These are phyloP conservation scores for Eutypella sp. DNA, from an alignment of 2,329 filamentous ascomycete genomes.

Conservation along the genomic window DNA sequence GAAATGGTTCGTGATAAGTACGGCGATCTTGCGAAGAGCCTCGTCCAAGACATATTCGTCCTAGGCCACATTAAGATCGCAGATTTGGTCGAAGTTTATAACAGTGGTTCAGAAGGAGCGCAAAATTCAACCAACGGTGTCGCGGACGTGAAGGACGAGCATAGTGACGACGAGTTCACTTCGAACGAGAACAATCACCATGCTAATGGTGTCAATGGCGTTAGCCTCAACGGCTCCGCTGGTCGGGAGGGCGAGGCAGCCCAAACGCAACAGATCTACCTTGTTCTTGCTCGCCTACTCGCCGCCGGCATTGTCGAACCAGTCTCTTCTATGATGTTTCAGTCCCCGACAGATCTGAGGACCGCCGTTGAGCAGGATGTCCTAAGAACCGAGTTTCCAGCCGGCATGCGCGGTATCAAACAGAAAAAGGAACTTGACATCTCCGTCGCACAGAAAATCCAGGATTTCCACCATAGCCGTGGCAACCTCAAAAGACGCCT, in stretches of 20 bases:
- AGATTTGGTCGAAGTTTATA: constrained; percentile 63
- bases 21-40: constrained; percentile 66
- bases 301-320: constrained; percentile 64
- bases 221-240: constrained; percentile 21
- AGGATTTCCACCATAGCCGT: constrained; percentile 18
- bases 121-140: constrained; percentile 18
- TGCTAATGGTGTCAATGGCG: constrained; percentile 30
- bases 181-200: constrained; percentile 31
- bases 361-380: constrained; percentile 60
- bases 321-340: constrained; percentile 52
- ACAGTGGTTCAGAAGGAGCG: constrained; percentile 28
- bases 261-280: constrained; percentile 41
- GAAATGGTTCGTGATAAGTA: constrained; percentile 69
- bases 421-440: constrained; percentile 57
- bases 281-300: constrained; percentile 50
- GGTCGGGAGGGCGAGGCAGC: constrained; percentile 8
- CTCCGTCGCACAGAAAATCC: constrained; percentile 17
- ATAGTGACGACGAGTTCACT: constrained; percentile 26
- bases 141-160: constrained; percentile 21
- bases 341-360: constrained; percentile 56
- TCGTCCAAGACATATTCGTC: constrained; percentile 70
- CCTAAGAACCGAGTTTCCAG: constrained; percentile 45
- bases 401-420: constrained; percentile 57
- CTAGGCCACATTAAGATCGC: constrained; percentile 72
- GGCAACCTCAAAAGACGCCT: constrained; percentile 22